Evolutionary conservation across 2,329 filamentous ascomycete genomes (phyloP).

Genomic region (Aspergillus sp.): DNA sequence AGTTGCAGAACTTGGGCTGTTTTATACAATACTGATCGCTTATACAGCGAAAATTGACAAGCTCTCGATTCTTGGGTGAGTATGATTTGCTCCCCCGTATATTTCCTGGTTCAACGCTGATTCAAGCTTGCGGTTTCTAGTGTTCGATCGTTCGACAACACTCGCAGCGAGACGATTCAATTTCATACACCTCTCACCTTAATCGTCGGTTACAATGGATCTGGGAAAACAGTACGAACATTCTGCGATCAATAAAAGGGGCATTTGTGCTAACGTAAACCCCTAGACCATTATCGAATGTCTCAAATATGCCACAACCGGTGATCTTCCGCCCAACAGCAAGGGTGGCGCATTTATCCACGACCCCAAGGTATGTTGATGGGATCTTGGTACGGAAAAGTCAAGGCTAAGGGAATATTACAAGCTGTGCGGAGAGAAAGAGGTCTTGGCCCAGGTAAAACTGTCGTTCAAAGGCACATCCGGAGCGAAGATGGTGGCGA

Average conservation of each 20-base stretch:
- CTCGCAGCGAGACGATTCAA: conserved; percentile 72
- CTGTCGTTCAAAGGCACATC: conserved; percentile 80
- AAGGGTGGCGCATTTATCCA: conserved; percentile 91
- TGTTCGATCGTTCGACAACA: conserved; percentile 82
- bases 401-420: conserved; percentile 7
- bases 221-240: conserved; percentile 76
- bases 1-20: conserved; percentile 15
- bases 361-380: conserved; percentile 72
- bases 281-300: conserved; percentile 88
- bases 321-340: conserved; percentile 87
- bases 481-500: conserved; percentile 76
- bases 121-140: conserved; percentile 35
- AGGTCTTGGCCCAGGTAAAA: conserved; percentile 88
- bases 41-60: conserved; percentile 78
- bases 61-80: conserved; percentile 75
- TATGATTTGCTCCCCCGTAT: not conserved
- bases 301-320: conserved; percentile 96
- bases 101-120: not conserved
- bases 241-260: not conserved
- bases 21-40: conserved; percentile 4
- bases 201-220: conserved; percentile 96
- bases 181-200: conserved; percentile 91
- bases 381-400: not conserved
- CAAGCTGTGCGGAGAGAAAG: conserved; percentile 76
- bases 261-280: conserved; percentile 6